phyloP scores from a whole-genome alignment of 2,329 filamentous ascomycete species.

The Fusarium pseudoanthophilum region DNA sequence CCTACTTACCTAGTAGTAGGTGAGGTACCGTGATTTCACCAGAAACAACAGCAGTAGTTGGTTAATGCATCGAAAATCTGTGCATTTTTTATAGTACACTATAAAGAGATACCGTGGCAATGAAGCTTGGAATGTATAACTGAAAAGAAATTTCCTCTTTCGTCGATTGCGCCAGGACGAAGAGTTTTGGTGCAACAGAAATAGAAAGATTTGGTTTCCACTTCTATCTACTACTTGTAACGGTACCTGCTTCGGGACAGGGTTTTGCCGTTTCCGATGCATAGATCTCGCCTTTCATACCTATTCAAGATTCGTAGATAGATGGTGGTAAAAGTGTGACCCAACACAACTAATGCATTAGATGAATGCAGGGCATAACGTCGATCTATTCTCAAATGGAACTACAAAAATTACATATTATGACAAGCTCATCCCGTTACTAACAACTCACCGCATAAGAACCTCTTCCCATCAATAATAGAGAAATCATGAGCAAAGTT shows the following conservation, averaged over 20 bases:
- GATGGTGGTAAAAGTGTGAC: no score
- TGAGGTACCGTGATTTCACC: constrained; percentile 17
- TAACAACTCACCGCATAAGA: background rate
- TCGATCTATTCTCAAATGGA: constrained; percentile 11
- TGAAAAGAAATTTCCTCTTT: constrained; percentile 9
- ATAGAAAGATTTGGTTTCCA: background rate
- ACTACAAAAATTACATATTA: background rate
- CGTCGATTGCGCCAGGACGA: constrained; percentile 24
- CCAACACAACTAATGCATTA: no score
- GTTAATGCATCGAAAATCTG: background rate
- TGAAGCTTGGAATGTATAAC: background rate
- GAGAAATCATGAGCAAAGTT: constrained; percentile 24
- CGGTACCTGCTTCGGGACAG: no score
- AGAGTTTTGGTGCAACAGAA: constrained; percentile 29
- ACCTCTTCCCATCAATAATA: background rate
- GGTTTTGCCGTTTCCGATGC: no score
- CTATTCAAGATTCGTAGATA: no score
- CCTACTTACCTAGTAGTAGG: background rate
- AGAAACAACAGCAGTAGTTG: constrained; percentile 4
- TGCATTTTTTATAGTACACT: constrained; percentile 1
- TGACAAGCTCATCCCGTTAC: background rate
- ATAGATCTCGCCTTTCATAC: no score
- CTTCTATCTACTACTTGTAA: background rate
- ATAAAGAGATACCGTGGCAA: background rate
- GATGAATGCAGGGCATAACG: constrained; percentile 11